Percentiles rank a stretch among this genome's conserved stretches.
Evolutionary conservation across 371 early-diverging fungal genomes (phyloP).

Genomic region (Actinomucor elegans): DNA sequence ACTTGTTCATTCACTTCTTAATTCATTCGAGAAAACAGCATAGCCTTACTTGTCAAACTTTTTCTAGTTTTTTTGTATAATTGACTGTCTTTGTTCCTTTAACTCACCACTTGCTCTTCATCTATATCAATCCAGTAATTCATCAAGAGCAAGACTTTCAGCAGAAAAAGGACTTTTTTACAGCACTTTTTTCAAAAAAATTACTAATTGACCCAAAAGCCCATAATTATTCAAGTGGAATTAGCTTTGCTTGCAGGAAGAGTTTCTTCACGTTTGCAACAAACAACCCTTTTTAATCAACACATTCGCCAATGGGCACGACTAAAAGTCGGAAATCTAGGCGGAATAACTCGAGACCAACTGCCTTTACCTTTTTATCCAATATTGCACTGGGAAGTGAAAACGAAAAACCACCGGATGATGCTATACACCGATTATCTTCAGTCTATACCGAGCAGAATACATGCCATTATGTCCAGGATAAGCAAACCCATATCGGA

Average conservation of each 20-base stretch:
- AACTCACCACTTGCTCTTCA: too few relatives aligned
- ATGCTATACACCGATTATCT: conserved; percentile 15
- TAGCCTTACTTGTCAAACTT: too few relatives aligned
- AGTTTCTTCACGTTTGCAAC: conserved; percentile 29
- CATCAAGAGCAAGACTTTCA: too few relatives aligned
- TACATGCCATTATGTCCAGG: conserved; percentile 1
- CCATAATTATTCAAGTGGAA: conserved; percentile 13
- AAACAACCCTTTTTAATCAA: conserved; percentile 11
- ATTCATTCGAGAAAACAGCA: too few relatives aligned
- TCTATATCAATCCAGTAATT: too few relatives aligned
- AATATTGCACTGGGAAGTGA: conserved; percentile 49
- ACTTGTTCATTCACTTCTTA: too few relatives aligned
- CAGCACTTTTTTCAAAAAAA: too few relatives aligned
- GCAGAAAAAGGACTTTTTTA: not conserved
- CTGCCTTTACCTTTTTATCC: conserved; percentile 48
- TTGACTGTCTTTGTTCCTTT: too few relatives aligned
- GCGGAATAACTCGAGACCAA: conserved; percentile 55
- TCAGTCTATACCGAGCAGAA: not conserved
- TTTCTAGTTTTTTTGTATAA: too few relatives aligned
- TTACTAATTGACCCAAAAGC: not conserved
- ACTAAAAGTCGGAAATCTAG: conserved; percentile 59
- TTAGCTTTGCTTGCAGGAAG: conserved; percentile 28
- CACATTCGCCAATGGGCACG: conserved; percentile 50
- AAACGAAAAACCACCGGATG: conserved; percentile 29
- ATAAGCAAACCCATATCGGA: conserved; percentile 11